Percentiles rank a stretch among this genome's conserved stretches.
Evolutionary conservation across 352 stramenopile species (phyloP).

Genomic region (Phytopythium boreale): DNA sequence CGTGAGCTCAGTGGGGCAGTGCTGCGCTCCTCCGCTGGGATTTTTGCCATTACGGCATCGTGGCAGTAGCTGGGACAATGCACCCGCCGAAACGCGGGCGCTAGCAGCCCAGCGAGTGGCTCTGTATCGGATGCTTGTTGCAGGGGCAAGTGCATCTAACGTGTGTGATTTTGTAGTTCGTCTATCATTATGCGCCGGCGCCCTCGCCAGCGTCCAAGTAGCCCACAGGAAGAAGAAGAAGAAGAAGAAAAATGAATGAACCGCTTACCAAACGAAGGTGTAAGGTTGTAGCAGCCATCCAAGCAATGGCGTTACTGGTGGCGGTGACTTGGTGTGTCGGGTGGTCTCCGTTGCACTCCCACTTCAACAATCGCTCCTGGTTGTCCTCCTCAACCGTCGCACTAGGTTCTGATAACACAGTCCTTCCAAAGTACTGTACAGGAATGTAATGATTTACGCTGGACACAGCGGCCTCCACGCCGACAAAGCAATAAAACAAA

Average conservation of each 20-base stretch:
- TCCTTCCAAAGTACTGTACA: too few relatives aligned
- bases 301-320: too few relatives aligned
- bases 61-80: too few relatives aligned
- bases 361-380: not conserved
- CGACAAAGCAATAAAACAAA: too few relatives aligned
- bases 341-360: not conserved
- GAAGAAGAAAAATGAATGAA: not conserved
- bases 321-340: too few relatives aligned
- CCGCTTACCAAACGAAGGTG: not conserved
- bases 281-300: too few relatives aligned
- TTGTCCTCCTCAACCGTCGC: not conserved
- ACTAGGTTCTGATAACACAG: too few relatives aligned
- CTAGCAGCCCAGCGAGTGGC: not conserved
- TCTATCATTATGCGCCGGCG: slow-evolving; percentile 6
- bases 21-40: not conserved
- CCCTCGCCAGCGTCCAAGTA: not conserved
- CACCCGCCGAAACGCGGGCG: too few relatives aligned
- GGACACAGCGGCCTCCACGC: too few relatives aligned
- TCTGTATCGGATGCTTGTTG: not conserved
- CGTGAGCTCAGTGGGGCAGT: not conserved
- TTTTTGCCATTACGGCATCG: too few relatives aligned
- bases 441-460: too few relatives aligned
- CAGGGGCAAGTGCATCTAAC: not conserved
- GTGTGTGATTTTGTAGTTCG: slow-evolving; percentile 3
- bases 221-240: not conserved